A percentile compares a stretch with the other conserved stretches of the same genome.
These are phyloP conservation scores for Diutina sp. DNA, from an alignment of 1,139 yeast species.

Conservation along the genomic window DNA sequence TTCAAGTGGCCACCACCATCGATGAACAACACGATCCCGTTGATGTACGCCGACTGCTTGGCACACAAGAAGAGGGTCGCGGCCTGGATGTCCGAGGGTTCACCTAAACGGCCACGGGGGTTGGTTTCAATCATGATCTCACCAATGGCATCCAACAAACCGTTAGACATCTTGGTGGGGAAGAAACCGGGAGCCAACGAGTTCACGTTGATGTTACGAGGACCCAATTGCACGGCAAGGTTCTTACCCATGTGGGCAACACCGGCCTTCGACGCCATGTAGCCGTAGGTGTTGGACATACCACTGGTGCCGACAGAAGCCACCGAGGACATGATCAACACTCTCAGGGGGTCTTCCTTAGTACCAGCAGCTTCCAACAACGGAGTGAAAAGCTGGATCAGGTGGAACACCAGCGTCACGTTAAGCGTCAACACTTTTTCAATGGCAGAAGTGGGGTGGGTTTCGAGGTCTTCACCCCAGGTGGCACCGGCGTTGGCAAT, in stretches of 20 bases:
- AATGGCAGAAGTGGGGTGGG: conserved; percentile 51
- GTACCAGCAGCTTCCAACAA: conserved; percentile 44
- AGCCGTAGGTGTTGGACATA: conserved; percentile 32
- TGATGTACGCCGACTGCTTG: conserved; percentile 46
- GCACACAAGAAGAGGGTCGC: conserved; percentile 51
- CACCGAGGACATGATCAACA: conserved; percentile 57
- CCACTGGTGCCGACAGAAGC: conserved; percentile 26
- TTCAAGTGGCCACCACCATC: conserved; percentile 50
- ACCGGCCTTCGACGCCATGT: conserved; percentile 68
- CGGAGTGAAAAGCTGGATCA: conserved; percentile 52
- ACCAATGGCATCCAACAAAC: conserved; percentile 45
- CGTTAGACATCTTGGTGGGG: conserved; percentile 68
- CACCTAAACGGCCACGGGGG: conserved; percentile 58
- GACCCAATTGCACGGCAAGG: conserved; percentile 53
- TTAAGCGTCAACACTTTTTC: conserved; percentile 55
- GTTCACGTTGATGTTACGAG: conserved; percentile 55
- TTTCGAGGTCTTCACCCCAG: conserved; percentile 60
- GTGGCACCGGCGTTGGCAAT: conserved; percentile 75
- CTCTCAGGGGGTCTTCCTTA: conserved; percentile 49
- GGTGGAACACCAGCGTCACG: conserved; percentile 57
- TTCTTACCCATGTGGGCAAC: conserved; percentile 58
- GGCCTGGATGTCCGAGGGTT: conserved; percentile 45
- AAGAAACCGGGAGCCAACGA: conserved; percentile 70
- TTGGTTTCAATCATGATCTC: conserved; percentile 33
- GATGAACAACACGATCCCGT: conserved; percentile 61